Conservation (phyloP, 176 grass and related monocot genomes). For the Zizania latifolia region DNA sequence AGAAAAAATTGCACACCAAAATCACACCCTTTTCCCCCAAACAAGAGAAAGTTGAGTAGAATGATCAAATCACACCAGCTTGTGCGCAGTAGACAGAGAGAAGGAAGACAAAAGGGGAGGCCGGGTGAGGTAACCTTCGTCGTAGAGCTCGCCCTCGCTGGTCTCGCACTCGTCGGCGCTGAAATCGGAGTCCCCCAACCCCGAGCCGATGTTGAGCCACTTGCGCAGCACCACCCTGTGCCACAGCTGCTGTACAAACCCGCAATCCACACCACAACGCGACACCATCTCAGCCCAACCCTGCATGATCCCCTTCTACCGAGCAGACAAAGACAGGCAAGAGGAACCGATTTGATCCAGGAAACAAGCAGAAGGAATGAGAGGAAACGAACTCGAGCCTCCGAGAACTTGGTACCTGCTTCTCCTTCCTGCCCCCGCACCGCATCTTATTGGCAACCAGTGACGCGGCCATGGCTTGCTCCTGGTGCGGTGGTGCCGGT, state of each 20-base stretch:
- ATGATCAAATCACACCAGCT: conserved; percentile 12
- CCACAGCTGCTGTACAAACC: conserved; percentile 60
- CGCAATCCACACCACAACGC: conserved; percentile 53
- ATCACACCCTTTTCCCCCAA: background rate
- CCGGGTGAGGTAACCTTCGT: conserved; percentile 32
- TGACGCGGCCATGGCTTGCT: conserved; percentile 10
- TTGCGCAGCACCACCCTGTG: conserved; percentile 70
- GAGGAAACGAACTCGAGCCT: background rate
- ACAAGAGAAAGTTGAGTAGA: background rate
- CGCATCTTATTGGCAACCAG: too few species aligned
- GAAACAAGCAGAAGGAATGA: background rate
- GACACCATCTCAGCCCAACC: conserved; percentile 50
- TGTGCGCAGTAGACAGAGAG: background rate
- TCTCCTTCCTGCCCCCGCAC: conserved; percentile 8
- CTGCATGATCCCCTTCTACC: conserved; percentile 32
- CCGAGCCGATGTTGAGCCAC: conserved; percentile 85
- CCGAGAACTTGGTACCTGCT: conserved; percentile 21
- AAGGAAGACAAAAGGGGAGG: background rate
- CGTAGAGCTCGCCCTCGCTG: conserved; percentile 49
- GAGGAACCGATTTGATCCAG: background rate
- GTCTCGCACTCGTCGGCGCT: conserved; percentile 69
- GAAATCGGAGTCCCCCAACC: conserved; percentile 60
- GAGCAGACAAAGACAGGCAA: background rate
- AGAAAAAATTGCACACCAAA: background rate
- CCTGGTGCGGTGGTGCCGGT: background rate